Evolutionary conservation across 2,329 filamentous ascomycete genomes (phyloP), one percentile per base, ranked within the genome.

Genomic region (Trichoderma asperellum): DNA sequence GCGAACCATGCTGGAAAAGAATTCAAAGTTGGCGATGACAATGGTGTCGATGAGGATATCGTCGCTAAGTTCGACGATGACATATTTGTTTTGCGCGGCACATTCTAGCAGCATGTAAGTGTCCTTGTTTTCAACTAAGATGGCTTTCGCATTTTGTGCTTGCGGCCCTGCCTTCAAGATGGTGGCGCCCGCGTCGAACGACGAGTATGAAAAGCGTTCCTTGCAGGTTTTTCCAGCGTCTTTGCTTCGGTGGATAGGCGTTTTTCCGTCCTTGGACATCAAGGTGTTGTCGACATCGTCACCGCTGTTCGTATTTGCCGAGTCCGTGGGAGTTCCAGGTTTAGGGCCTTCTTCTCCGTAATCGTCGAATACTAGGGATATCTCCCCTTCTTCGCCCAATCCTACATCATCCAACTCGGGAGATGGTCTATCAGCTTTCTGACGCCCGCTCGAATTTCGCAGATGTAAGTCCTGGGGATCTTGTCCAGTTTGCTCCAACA

Each of bases 191-290:
- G 94, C 97, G 79, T 99, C 96, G 76, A 98, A 98, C 0, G 95
- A 98, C 7, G 96, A 94, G 81, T 97, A 99, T 67, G 97, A 98
- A 80, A 97, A 97, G 56, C 96, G 87, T 80, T 98, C 96, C 80
- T 98, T 98, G 86, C 95, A 97, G 0, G 96, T 99, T 79, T 93
- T 97, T 8, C 96, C 96, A 4, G 96, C 96, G 79, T 98, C 94
- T 79, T 96, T 97, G 77, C 92, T 94, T 47, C 93, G 87, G 71
- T 89, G 85, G 43, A 85, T 83, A 21, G 85, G 84, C n/a, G 84
- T 81, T 59, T 84, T 83, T 12, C 80, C 83, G 71, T 85, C 82
- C 62, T 84, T 83, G 72, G 83, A 81, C 0, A 83, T 75, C 2
- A 85, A 78, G 27, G 82, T 80, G 32, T 85, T 83, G 2, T 82